These are phyloP conservation scores for Paracorniculantispora psalliotae DNA, from an alignment of 2,329 filamentous ascomycete genomes.

Conservation along the genomic window DNA sequence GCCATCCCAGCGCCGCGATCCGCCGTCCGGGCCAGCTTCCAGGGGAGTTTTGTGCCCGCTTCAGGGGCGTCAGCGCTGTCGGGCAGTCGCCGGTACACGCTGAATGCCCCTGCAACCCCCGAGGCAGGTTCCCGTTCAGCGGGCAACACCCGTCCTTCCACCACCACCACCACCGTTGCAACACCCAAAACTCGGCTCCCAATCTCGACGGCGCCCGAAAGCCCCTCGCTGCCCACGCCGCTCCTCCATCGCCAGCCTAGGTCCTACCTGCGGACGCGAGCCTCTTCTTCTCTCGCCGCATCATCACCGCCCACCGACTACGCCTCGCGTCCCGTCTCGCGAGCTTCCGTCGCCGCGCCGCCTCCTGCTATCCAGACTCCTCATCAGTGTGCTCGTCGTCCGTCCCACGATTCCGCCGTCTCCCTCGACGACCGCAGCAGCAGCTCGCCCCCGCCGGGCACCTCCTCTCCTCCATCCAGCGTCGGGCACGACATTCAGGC, in stretches of 20 bases:
- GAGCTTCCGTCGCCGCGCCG: not conserved
- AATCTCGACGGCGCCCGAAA: not conserved
- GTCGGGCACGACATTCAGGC: not conserved
- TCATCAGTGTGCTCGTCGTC: not conserved
- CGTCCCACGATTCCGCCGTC: conserved; percentile 5
- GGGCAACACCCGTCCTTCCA: no score
- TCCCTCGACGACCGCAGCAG: conserved; percentile 2
- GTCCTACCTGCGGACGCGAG: conserved; percentile 13
- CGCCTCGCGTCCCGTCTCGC: not conserved
- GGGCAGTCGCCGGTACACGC: not conserved
- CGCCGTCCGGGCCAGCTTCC: not conserved
- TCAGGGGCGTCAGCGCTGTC: not conserved
- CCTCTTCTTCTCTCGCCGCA: conserved; percentile 9
- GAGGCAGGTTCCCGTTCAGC: no score
- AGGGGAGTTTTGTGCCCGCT: not conserved
- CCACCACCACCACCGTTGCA: not conserved
- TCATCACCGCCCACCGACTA: conserved; percentile 6
- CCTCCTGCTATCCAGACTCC: no score
- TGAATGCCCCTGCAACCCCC: not conserved
- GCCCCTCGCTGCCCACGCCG: not conserved
- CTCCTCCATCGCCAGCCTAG: conserved; percentile 12
- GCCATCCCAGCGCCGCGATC: not conserved
- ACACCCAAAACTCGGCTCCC: conserved; percentile 10
- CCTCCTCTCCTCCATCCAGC: conserved; percentile 6
- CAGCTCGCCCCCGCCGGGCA: conserved; percentile 1